phyloP scores from a whole-genome alignment of 2,329 filamentous ascomycete species.

The Colletotrichum magnum region DNA sequence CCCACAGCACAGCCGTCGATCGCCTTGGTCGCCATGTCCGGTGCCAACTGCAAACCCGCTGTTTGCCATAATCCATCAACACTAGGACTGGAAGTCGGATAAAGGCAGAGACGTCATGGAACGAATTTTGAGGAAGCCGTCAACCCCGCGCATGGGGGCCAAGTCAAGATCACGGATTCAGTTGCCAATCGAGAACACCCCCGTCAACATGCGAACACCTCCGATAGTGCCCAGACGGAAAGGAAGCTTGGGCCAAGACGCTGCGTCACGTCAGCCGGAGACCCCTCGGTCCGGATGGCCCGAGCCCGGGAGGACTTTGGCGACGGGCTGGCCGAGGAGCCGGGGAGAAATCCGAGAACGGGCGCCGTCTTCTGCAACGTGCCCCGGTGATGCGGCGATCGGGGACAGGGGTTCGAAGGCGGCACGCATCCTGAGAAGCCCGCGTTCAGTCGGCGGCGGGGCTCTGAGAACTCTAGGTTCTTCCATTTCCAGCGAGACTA shows the following conservation, averaged over 20 bases:
- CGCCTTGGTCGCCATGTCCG: conserved; percentile 65
- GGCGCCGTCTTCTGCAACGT: conserved; percentile 33
- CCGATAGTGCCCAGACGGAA: conserved; percentile 33
- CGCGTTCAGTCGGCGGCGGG: conserved; percentile 31
- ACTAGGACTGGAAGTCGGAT: conserved; percentile 68
- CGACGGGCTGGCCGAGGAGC: conserved; percentile 8
- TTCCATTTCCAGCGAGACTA: background rate
- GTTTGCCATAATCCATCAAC: conserved; percentile 57
- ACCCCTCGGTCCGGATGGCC: conserved; percentile 14
- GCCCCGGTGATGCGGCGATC: conserved; percentile 18
- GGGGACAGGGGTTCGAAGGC: background rate
- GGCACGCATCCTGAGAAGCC: conserved; percentile 21
- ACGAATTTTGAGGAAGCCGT: conserved; percentile 45
- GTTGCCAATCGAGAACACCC: background rate
- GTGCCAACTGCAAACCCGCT: conserved; percentile 55
- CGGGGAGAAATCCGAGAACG: conserved; percentile 9
- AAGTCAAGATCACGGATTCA: background rate
- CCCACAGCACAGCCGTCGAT: conserved; percentile 61
- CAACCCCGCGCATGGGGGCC: conserved; percentile 28
- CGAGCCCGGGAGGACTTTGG: conserved; percentile 14
- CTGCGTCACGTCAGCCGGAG: conserved; percentile 16
- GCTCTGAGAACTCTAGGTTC: conserved; percentile 15
- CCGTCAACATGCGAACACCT: background rate
- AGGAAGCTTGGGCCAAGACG: conserved; percentile 32
- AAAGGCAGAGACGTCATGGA: conserved; percentile 60